These are phyloP conservation scores for Penicillium salamii DNA, from an alignment of 495 filamentous ascomycete genomes.

Conservation along the genomic window DNA sequence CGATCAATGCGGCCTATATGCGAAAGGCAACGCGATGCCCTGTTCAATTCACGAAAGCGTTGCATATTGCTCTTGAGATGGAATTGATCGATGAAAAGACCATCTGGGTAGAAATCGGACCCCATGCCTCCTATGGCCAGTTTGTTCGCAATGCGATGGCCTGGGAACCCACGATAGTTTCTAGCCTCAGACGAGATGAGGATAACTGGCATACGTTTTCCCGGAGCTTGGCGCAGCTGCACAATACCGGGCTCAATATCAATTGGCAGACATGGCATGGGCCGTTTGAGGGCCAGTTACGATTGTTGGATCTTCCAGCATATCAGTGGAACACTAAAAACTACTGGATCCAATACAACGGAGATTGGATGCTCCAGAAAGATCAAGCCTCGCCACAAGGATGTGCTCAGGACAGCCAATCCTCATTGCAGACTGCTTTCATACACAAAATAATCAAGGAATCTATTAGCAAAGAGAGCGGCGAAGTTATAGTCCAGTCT, in stretches of 20 bases:
- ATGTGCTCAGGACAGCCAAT: too few relatives aligned
- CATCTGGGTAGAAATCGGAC: slow-evolving; percentile 40
- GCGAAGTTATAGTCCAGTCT: slow-evolving; percentile 22
- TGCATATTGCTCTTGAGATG: slow-evolving; percentile 17
- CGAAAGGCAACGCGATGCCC: slow-evolving; percentile 23
- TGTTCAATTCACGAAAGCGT: slow-evolving; percentile 29
- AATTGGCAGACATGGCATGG: neutral
- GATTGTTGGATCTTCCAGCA: slow-evolving; percentile 58
- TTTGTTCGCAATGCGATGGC: slow-evolving; percentile 20
- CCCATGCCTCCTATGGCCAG: slow-evolving; percentile 32
- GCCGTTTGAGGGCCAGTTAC: slow-evolving; percentile 45
- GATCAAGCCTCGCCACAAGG: too few relatives aligned
- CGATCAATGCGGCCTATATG: slow-evolving; percentile 30
- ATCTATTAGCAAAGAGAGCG: slow-evolving; percentile 9
- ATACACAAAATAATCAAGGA: slow-evolving; percentile 19
- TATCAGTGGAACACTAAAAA: slow-evolving; percentile 51
- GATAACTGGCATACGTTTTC: slow-evolving; percentile 55
- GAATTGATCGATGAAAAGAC: slow-evolving; percentile 21
- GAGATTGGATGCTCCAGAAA: slow-evolving; percentile 34
- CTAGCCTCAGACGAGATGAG: slow-evolving; percentile 40
- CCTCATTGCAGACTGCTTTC: too few relatives aligned
- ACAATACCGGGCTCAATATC: slow-evolving; percentile 43
- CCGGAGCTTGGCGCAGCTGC: slow-evolving; percentile 39
- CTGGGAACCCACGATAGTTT: slow-evolving; percentile 34
- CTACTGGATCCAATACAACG: slow-evolving; percentile 44